phyloP scores from a whole-genome alignment of 108 stramenopile genomes.

The Nitzschia inconspicua region DNA sequence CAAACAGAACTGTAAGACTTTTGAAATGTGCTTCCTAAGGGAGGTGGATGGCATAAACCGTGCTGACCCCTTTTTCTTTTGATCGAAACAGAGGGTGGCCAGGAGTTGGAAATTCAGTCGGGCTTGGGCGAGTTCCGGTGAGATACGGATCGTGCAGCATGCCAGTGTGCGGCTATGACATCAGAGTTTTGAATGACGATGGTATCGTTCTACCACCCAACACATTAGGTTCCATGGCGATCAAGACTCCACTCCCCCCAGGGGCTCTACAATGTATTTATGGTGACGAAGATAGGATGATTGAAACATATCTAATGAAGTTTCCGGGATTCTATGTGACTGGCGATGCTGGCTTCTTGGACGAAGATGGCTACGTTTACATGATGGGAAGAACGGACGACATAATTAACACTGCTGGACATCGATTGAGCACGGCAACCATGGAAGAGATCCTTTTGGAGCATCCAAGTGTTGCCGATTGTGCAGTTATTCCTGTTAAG shows the following conservation, averaged over 20 bases:
- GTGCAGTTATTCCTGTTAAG: constrained; percentile 61
- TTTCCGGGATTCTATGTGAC: constrained; percentile 70
- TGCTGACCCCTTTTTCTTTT: neutral
- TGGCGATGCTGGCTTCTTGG: constrained; percentile 63
- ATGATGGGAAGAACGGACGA: constrained; percentile 79
- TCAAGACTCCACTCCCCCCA: constrained; percentile 74
- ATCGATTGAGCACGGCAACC: constrained; percentile 62
- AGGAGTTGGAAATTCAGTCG: constrained; percentile 36
- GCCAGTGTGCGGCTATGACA: constrained; percentile 54
- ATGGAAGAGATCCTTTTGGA: constrained; percentile 68
- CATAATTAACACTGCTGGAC: constrained; percentile 72
- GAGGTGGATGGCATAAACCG: neutral
- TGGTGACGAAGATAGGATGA: constrained; percentile 55
- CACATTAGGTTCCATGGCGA: constrained; percentile 48
- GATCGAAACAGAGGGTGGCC: constrained; percentile 19
- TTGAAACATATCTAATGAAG: constrained; percentile 42
- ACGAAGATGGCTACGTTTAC: constrained; percentile 72
- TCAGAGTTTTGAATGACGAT: constrained; percentile 42
- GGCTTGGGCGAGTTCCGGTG: constrained; percentile 37
- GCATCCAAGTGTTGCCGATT: constrained; percentile 62
- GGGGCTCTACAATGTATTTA: constrained; percentile 65
- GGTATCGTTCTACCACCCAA: constrained; percentile 28
- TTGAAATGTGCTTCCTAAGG: neutral
- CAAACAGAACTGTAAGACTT: constrained; percentile 52
- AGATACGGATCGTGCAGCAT: constrained; percentile 45